Conservation (phyloP, 306 rosid genomes). For the Corylus heterophylla region DNA sequence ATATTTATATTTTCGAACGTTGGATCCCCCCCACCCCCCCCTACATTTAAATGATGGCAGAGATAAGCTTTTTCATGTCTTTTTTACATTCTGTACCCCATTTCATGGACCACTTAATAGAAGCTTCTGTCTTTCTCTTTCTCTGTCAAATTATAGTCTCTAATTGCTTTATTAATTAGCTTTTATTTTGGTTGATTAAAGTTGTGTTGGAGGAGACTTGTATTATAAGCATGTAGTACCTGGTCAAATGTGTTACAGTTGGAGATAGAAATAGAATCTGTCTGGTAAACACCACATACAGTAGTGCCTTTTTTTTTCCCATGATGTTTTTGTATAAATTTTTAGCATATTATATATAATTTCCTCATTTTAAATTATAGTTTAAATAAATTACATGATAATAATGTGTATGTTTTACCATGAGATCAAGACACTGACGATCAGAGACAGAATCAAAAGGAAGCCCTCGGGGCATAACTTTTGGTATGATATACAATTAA, state of each 20-base stretch:
- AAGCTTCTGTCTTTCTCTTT: constrained; percentile 10
- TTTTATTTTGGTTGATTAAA: constrained; percentile 32
- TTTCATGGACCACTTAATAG: constrained; percentile 50
- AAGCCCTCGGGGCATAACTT: too few species aligned
- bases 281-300: not conserved
- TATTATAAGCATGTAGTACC: constrained; percentile 26
- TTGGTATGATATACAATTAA: too few species aligned
- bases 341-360: too few species aligned
- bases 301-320: not conserved
- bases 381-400: too few species aligned
- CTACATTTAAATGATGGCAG: constrained; percentile 55
- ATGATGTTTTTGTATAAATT: not conserved
- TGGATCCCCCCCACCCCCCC: constrained; percentile 57
- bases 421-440: too few species aligned
- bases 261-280: not conserved
- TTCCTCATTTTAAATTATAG: too few species aligned
- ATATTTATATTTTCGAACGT: constrained; percentile 47
- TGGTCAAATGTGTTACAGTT: constrained; percentile 13
- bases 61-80: constrained; percentile 36
- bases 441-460: too few species aligned
- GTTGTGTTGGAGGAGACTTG: constrained; percentile 20
- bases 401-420: too few species aligned
- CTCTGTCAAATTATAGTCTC: constrained; percentile 23
- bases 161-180: not conserved
- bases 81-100: constrained; percentile 56